Conservation (phyloP, 495 filamentous ascomycete genomes). For the Aspergillus cavernicola region DNA sequence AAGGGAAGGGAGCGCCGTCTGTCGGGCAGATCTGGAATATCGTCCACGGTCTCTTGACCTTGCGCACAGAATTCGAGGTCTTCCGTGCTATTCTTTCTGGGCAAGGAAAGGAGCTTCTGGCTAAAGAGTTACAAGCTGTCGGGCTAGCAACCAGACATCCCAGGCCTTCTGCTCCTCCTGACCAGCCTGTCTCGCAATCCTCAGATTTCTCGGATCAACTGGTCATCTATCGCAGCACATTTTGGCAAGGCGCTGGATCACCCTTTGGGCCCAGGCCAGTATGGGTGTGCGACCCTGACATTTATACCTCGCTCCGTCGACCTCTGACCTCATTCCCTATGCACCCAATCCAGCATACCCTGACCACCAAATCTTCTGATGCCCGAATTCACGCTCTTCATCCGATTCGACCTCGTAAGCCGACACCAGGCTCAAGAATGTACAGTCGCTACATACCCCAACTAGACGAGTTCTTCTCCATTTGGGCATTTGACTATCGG, state of each 20-base stretch:
- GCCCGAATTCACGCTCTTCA: slow-evolving; percentile 16
- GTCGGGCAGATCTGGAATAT: slow-evolving; percentile 55
- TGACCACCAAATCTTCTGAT: slow-evolving; percentile 22
- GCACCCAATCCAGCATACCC: slow-evolving; percentile 16
- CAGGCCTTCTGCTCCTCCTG: slow-evolving; percentile 23
- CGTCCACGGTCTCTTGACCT: slow-evolving; percentile 44
- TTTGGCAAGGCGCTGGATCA: slow-evolving; percentile 24
- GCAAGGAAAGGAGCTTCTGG: slow-evolving; percentile 12
- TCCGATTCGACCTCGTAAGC: slow-evolving; percentile 48
- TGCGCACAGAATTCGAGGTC: slow-evolving; percentile 16
- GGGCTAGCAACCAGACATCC: slow-evolving; percentile 21
- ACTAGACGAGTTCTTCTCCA: slow-evolving; percentile 58
- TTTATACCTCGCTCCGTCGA: slow-evolving; percentile 15
- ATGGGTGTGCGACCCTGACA: slow-evolving; percentile 17
- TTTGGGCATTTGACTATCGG: slow-evolving; percentile 53
- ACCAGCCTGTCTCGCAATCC: slow-evolving; percentile 12
- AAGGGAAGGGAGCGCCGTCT: slow-evolving; percentile 34
- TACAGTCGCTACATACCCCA: slow-evolving; percentile 65
- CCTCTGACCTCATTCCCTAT: slow-evolving; percentile 17
- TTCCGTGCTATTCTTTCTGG: slow-evolving; percentile 18
- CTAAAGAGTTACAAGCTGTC: slow-evolving; percentile 18
- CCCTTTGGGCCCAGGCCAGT: slow-evolving; percentile 20
- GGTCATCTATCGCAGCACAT: slow-evolving; percentile 22
- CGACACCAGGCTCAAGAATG: slow-evolving; percentile 50
- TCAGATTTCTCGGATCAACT: slow-evolving; percentile 12